A percentile compares a stretch with the other conserved stretches of the same genome.
These are phyloP conservation scores for Kalanchoe fedtschenkoi DNA, from an alignment of 164 flowering plant genomes.

Conservation along the genomic window DNA sequence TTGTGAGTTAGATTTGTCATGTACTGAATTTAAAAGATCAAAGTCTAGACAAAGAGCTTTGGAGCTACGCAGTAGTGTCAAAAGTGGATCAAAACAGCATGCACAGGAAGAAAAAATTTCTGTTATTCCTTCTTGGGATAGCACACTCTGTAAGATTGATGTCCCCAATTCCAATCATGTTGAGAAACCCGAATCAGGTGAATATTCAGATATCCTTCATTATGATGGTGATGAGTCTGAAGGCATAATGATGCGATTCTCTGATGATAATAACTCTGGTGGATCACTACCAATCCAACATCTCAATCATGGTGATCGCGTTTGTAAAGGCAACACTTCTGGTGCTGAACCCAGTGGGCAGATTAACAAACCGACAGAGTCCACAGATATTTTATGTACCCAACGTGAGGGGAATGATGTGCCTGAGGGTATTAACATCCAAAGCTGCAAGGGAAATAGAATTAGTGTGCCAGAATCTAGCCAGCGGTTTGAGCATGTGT, in stretches of 20 bases:
- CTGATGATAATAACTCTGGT: neutral
- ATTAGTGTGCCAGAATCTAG: neutral
- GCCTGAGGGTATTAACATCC: neutral
- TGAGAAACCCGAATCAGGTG: neutral
- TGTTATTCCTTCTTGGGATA: conserved; percentile 8
- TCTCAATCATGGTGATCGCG: neutral
- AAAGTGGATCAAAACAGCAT: conserved; percentile 17
- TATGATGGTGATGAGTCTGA: neutral
- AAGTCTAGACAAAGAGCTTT: conserved; percentile 80
- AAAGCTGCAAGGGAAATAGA: neutral
- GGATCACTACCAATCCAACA: neutral
- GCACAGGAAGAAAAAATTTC: conserved; percentile 8
- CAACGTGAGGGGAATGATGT: neutral
- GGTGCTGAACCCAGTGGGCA: neutral
- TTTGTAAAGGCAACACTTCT: neutral
- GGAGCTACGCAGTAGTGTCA: conserved; percentile 68
- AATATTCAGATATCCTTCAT: neutral
- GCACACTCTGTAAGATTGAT: conserved; percentile 10
- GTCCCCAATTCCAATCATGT: conserved; percentile 6
- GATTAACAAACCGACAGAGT: neutral
- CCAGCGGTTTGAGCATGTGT: too few species aligned
- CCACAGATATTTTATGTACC: neutral
- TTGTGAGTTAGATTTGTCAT: conserved; percentile 29
- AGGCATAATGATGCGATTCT: neutral
- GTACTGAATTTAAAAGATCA: conserved; percentile 57